Conservation (phyloP, 2,329 filamentous ascomycete genomes). For the Aspergillus tanneri region DNA sequence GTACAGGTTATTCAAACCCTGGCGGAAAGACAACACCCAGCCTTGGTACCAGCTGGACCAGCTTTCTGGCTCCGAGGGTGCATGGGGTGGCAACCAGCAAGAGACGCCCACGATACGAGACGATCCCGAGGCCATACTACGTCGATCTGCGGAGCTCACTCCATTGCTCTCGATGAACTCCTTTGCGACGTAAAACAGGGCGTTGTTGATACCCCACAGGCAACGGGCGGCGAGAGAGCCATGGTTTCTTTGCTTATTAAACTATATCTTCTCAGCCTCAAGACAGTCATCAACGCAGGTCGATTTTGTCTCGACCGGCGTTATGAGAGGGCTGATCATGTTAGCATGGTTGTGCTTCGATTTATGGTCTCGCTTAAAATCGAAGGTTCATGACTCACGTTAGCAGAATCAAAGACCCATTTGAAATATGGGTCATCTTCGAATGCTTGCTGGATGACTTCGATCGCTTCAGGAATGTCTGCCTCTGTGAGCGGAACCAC, state of each 20-base stretch:
- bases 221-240: conserved; percentile 65
- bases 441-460: conserved; percentile 66
- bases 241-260: conserved; percentile 60
- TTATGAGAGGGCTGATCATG: neutral
- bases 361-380: neutral
- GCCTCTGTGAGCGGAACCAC: conserved; percentile 56
- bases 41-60: conserved; percentile 64
- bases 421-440: conserved; percentile 65
- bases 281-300: neutral
- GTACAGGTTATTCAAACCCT: conserved; percentile 65
- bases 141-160: neutral
- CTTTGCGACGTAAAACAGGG: conserved; percentile 69
- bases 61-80: conserved; percentile 50
- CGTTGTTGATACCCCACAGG: conserved; percentile 70
- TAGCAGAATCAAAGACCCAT: conserved; percentile 63
- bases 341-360: conserved; percentile 18
- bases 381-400: conserved; percentile 42
- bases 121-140: conserved; percentile 3
- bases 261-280: conserved; percentile 40
- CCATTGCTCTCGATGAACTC: conserved; percentile 40
- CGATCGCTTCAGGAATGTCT: conserved; percentile 64
- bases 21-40: conserved; percentile 64
- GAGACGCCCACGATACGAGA: conserved; percentile 66
- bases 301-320: conserved; percentile 8
- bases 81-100: conserved; percentile 67